These are phyloP conservation scores for Porogramme epimiltina DNA, from an alignment of 1,284 basidiomycete genomes.

Conservation along the genomic window DNA sequence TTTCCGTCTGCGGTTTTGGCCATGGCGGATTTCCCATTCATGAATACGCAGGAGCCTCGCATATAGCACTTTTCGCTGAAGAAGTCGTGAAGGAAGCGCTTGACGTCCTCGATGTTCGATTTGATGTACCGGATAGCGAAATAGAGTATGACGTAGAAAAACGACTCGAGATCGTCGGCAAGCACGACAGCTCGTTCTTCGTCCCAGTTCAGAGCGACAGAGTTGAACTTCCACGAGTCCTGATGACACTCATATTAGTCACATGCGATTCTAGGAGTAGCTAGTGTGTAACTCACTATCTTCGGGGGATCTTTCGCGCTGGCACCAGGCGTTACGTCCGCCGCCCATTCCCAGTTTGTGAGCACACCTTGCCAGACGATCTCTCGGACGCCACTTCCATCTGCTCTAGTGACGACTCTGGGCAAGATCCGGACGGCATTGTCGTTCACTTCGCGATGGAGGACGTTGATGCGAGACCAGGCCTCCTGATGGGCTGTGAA, in stretches of 20 bases:
- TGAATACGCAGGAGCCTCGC: too few species aligned
- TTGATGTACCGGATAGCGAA: background rate
- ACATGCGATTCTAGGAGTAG: background rate
- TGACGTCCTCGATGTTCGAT: background rate
- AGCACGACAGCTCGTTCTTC: background rate
- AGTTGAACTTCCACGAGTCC: background rate
- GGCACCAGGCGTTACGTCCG: background rate
- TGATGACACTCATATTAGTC: background rate
- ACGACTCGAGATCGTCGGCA: background rate
- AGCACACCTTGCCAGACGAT: background rate
- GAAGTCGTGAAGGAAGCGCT: background rate
- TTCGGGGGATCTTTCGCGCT: background rate
- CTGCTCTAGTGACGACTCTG: background rate
- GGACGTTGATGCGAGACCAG: background rate
- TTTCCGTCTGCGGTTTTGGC: too few species aligned
- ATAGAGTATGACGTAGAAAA: background rate
- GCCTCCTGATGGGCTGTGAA: constrained; percentile 8
- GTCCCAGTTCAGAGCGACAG: background rate
- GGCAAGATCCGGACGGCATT: constrained; percentile 13
- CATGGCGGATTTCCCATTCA: too few species aligned
- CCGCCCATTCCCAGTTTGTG: background rate
- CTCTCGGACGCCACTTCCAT: background rate
- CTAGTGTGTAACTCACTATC: background rate
- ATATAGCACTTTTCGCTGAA: too few species aligned
- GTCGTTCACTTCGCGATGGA: constrained; percentile 16